Percentiles rank a stretch among this genome's conserved stretches.
These are phyloP conservation scores for Apiospora hydei DNA, from an alignment of 2,329 filamentous ascomycete species.

Conservation along the genomic window DNA sequence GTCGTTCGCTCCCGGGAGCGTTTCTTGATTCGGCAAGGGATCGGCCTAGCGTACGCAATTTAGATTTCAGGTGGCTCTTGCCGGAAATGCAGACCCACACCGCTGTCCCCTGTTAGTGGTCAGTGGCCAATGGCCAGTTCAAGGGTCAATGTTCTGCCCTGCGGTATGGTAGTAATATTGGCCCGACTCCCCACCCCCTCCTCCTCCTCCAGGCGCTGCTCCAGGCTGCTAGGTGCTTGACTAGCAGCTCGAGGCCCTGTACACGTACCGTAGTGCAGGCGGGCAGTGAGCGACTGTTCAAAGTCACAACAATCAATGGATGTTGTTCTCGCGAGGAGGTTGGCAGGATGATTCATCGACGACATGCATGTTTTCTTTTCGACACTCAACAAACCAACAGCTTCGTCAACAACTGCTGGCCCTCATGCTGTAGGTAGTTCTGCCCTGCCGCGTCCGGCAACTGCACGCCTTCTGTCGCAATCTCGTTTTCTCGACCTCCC, in stretches of 20 bases:
- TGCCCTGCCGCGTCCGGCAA: not conserved
- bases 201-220: not conserved
- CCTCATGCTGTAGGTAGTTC: not conserved
- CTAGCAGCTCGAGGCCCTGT: too few species aligned
- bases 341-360: not conserved
- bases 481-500: not conserved
- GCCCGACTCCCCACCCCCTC: slow-evolving; percentile 1
- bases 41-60: slow-evolving; percentile 22
- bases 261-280: not conserved
- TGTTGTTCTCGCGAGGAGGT: not conserved
- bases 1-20: slow-evolving; percentile 5
- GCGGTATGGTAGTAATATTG: slow-evolving; percentile 11
- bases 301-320: slow-evolving; percentile 15
- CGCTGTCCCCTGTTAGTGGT: not conserved
- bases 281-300: not conserved
- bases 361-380: not conserved
- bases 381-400: not conserved
- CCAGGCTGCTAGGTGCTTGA: not conserved
- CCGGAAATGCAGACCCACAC: slow-evolving; percentile 6
- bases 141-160: not conserved
- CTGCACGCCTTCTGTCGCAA: not conserved
- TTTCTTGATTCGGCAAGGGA: slow-evolving; percentile 19
- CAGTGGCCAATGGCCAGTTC: not conserved
- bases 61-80: slow-evolving; percentile 24
- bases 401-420: not conserved